Percentiles rank a stretch among this genome's conserved stretches.
Conservation (phyloP, 2,329 filamentous ascomycete genomes). For the Claviceps humidiphila region DNA sequence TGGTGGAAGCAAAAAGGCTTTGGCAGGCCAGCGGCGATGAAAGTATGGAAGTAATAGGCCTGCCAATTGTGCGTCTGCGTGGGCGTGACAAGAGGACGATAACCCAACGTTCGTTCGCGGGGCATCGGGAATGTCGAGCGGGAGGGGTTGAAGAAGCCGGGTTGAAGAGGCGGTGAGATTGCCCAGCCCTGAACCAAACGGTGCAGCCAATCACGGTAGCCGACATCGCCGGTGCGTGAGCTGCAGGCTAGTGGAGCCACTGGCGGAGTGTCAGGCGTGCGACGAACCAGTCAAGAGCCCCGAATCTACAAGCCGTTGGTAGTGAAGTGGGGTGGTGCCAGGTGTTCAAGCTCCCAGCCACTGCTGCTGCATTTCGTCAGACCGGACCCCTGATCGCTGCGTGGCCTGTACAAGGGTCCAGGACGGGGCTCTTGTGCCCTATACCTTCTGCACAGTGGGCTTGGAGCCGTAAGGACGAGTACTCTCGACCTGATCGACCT, state of each 20-base stretch:
- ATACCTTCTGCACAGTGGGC: neutral
- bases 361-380: neutral
- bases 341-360: conserved; percentile 7
- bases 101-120: conserved; percentile 1
- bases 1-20: neutral
- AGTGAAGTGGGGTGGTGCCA: neutral
- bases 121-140: conserved; percentile 4
- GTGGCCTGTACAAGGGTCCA: neutral
- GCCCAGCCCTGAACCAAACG: conserved; percentile 20
- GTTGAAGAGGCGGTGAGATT: conserved; percentile 26
- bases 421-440: neutral
- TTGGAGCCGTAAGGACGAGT: neutral
- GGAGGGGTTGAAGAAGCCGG: conserved; percentile 11
- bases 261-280: conserved; percentile 12
- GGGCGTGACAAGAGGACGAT: conserved; percentile 1
- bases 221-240: conserved; percentile 16
- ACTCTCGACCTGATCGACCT: neutral
- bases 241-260: conserved; percentile 15
- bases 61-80: neutral
- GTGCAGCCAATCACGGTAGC: conserved; percentile 21
- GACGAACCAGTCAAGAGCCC: neutral
- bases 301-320: neutral
- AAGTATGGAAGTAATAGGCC: conserved; percentile 1
- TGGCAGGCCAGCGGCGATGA: conserved; percentile 4
- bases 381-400: neutral